Evolutionary conservation across 1,284 basidiomycete genomes (phyloP), one percentile per base, ranked within the genome.

Genomic region (Boletellus deceptivus): DNA sequence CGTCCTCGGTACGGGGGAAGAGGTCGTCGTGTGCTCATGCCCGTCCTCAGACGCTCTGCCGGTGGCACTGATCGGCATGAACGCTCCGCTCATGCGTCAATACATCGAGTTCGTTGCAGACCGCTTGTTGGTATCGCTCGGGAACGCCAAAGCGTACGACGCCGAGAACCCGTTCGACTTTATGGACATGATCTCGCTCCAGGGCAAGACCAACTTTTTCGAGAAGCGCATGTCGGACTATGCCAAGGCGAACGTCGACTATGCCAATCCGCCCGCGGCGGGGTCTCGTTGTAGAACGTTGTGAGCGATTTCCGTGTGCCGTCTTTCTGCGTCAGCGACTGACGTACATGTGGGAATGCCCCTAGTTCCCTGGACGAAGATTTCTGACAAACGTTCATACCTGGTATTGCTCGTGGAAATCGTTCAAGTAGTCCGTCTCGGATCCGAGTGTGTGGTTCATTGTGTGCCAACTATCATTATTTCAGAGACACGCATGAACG

Each of bases 101-200:
- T 98, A 98, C 77, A 98, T 98, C 62, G 91, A 97, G 72, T 98
- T 97, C 64, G 93, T 97, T 46, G 95, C 95, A 44, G 94, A 98
- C 66, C 86, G 93, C 45, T 78, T 98, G 11, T 82, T 97, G 39
- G 83, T 89, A 31, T 80, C 89, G 8, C 80, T 97, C 24, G 93
- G 93, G 40, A 91, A 89, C 68, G 74, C 82, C 33, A 93, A 92
- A 71, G 68, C 83, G 54, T 97, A 91, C 75, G 76, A 84, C 64
- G 72, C 76, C 10, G 70, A 79, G 7, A 93, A 93, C 69, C 90
- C 90, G 45, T 87, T 87, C 70, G 87, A 91, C 70, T 91, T 90
- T 63, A 93, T 94, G 91, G 91, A 94, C 63, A 88, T 92, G 81
- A 96, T 94, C 58, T 93, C 90, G 33, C 76, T 95, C 4, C 86